phyloP scores from a whole-genome alignment of 2,329 filamentous ascomycete species.

The Fusarium hainanense region DNA sequence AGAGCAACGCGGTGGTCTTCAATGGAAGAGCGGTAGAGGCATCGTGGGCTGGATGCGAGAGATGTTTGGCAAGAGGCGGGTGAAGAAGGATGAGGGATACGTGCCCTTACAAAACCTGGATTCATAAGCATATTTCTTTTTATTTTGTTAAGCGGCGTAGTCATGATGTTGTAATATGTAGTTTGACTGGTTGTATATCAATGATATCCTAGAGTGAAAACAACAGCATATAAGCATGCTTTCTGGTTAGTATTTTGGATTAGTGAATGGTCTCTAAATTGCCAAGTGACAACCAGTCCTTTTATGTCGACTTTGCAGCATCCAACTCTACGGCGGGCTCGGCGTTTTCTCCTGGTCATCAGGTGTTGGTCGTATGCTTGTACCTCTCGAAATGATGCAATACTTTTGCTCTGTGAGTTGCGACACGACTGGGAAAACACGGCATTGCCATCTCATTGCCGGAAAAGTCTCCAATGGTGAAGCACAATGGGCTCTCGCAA shows the following conservation, averaged over 20 bases:
- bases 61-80: slow-evolving; percentile 51
- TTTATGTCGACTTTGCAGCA: slow-evolving; percentile 7
- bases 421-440: neutral
- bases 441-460: neutral
- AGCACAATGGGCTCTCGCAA: neutral
- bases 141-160: slow-evolving; percentile 21
- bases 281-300: neutral
- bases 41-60: slow-evolving; percentile 58
- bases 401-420: neutral
- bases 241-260: neutral
- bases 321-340: slow-evolving; percentile 12
- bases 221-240: slow-evolving; percentile 6
- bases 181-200: slow-evolving; percentile 5
- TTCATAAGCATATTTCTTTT: slow-evolving; percentile 25
- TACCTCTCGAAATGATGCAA: neutral
- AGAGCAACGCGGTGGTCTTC: slow-evolving; percentile 64
- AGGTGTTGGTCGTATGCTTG: slow-evolving; percentile 36
- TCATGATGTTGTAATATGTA: slow-evolving; percentile 18
- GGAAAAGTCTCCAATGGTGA: neutral
- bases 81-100: slow-evolving; percentile 65
- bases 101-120: slow-evolving; percentile 68
- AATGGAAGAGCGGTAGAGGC: slow-evolving; percentile 57
- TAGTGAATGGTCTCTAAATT: neutral
- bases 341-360: slow-evolving; percentile 28
- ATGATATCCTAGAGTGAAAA: slow-evolving; percentile 24